Percentiles rank a stretch among this genome's conserved stretches.
Evolutionary conservation across 306 rosid species (phyloP).

Genomic region (Spatholobus suberectus): DNA sequence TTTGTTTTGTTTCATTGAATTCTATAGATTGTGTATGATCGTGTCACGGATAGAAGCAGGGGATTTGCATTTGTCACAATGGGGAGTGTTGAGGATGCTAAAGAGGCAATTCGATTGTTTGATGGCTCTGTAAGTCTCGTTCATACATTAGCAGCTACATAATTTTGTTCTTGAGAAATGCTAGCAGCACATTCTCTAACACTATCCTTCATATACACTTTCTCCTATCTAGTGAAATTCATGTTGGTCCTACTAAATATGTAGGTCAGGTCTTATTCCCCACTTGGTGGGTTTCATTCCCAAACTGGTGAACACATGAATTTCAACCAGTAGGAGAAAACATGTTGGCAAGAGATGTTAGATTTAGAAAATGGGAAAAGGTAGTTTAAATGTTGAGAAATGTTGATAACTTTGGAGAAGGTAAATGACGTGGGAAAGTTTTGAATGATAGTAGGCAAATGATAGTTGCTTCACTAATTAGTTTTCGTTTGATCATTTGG

Average conservation of each 20-base stretch:
- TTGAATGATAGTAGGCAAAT: no score
- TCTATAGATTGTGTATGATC: constrained; percentile 78
- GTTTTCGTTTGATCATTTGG: no score
- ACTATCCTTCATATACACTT: no score
- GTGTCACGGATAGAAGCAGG: constrained; percentile 88
- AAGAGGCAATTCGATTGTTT: constrained; percentile 86
- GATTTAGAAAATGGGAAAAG: no score
- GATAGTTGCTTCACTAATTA: no score
- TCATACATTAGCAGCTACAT: constrained; percentile 7
- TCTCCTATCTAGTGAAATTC: background rate
- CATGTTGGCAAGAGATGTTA: no score
- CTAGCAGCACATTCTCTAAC: background rate
- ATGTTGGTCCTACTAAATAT: background rate
- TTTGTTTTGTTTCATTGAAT: constrained; percentile 39
- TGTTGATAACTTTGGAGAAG: no score
- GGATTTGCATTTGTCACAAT: constrained; percentile 96
- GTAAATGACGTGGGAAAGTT: no score
- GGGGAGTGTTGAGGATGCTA: constrained; percentile 78
- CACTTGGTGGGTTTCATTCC: background rate
- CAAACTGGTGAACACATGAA: background rate
- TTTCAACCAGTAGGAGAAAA: background rate
- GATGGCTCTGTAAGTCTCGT: constrained; percentile 80
- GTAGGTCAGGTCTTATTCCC: background rate
- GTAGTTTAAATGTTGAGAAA: no score
- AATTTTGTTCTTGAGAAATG: background rate